Conservation (phyloP, 768 basidiomycete genomes). For the Psilocybe subaeruginosa region DNA sequence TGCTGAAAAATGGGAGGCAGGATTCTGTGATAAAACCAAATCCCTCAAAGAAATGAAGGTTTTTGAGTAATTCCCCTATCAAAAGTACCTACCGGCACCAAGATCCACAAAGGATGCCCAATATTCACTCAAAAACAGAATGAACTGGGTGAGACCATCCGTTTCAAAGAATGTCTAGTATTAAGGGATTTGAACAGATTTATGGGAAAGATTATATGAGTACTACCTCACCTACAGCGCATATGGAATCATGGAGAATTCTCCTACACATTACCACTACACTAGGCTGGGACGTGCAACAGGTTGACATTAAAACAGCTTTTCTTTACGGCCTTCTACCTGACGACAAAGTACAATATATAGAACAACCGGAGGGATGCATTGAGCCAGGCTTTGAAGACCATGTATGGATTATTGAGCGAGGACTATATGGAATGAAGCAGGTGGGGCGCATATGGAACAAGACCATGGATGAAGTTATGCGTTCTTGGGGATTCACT, state of each 20-base stretch:
- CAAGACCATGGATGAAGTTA: slow-evolving; percentile 27
- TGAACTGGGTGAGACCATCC: slow-evolving; percentile 25
- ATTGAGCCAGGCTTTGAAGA: slow-evolving; percentile 26
- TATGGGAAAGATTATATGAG: slow-evolving; percentile 41
- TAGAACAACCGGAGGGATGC: slow-evolving; percentile 37
- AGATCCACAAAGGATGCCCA: no score
- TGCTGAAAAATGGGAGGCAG: no score
- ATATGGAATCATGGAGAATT: slow-evolving; percentile 37
- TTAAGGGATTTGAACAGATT: slow-evolving; percentile 44
- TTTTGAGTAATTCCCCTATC: no score
- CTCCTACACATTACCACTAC: slow-evolving; percentile 37
- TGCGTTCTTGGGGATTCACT: slow-evolving; percentile 34
- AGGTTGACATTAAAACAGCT: slow-evolving; percentile 43
- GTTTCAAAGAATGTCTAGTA: slow-evolving; percentile 41
- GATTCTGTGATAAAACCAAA: no score
- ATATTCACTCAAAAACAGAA: slow-evolving; percentile 21
- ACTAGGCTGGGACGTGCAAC: slow-evolving; percentile 35
- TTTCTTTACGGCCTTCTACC: slow-evolving; percentile 37
- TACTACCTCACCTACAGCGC: no score
- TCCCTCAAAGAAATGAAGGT: no score
- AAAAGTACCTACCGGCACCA: no score
- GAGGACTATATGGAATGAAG: slow-evolving; percentile 38
- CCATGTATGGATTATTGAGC: slow-evolving; percentile 24
- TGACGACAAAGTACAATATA: slow-evolving; percentile 31
- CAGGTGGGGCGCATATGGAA: slow-evolving; percentile 41